These are phyloP conservation scores for Teratosphaeria nubilosa DNA, from an alignment of 2,329 filamentous ascomycete species.

Conservation along the genomic window DNA sequence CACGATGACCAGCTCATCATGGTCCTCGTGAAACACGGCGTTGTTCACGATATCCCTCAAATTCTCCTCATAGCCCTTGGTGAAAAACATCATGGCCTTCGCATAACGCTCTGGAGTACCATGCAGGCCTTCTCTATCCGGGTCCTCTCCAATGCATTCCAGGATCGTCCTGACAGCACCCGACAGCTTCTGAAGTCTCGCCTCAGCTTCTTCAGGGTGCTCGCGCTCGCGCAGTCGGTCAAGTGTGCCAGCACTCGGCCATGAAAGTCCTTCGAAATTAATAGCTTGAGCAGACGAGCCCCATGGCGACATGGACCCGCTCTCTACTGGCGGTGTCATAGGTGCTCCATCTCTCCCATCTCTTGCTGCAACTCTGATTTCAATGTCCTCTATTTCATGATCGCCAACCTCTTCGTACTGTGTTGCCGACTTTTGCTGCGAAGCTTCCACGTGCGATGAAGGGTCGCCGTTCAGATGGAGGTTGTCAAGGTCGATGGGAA, in stretches of 20 bases:
- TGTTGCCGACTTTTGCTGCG: slow-evolving; percentile 9
- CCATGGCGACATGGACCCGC: slow-evolving; percentile 40
- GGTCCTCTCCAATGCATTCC: slow-evolving; percentile 57
- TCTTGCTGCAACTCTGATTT: slow-evolving; percentile 29
- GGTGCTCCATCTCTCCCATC: slow-evolving; percentile 44
- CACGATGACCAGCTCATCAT: slow-evolving; percentile 95
- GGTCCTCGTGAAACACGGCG: slow-evolving; percentile 91
- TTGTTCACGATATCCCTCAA: slow-evolving; percentile 83
- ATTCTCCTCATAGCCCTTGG: slow-evolving; percentile 94
- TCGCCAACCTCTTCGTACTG: slow-evolving; percentile 35
- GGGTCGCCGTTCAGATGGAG: slow-evolving; percentile 4
- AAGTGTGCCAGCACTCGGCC: slow-evolving; percentile 36
- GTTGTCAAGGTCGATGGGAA: slow-evolving; percentile 31
- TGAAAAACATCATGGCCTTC: slow-evolving; percentile 91
- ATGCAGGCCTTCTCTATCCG: slow-evolving; percentile 52
- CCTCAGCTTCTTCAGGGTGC: slow-evolving; percentile 47
- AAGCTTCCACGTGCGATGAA: background rate
- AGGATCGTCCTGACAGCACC: slow-evolving; percentile 54
- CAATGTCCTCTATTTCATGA: slow-evolving; percentile 28
- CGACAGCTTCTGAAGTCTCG: slow-evolving; percentile 50
- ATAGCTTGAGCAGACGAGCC: slow-evolving; percentile 40
- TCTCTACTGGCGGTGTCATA: slow-evolving; percentile 44
- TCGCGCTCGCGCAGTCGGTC: slow-evolving; percentile 22
- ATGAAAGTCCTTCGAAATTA: slow-evolving; percentile 47
- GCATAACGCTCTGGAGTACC: slow-evolving; percentile 76